Evolutionary conservation across 805 yeast species (phyloP).

Genomic region (Nakazawaea populi): DNA sequence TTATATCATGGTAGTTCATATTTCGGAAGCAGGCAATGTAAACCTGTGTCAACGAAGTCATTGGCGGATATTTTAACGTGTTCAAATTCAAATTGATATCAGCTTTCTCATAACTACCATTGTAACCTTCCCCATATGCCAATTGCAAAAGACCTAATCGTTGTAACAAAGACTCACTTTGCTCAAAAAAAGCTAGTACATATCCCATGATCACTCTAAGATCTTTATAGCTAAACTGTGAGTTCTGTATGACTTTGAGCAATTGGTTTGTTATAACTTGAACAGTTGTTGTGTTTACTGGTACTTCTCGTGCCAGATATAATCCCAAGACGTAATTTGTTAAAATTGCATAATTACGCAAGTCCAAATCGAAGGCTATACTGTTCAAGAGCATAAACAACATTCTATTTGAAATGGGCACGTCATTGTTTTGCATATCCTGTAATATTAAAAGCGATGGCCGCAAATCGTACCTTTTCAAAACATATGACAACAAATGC

Average conservation of each 20-base stretch:
- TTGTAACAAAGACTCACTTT: constrained; percentile 1
- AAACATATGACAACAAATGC: constrained; percentile 5
- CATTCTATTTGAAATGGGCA: constrained; percentile 8
- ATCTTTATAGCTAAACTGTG: constrained; percentile 1
- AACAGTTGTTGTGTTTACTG: not conserved
- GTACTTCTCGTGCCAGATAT: not conserved
- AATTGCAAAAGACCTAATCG: not conserved
- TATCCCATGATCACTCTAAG: constrained; percentile 8
- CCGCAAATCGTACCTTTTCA: constrained; percentile 1
- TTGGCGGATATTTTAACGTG: constrained; percentile 4
- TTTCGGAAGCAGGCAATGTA: constrained; percentile 6
- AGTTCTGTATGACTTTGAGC: constrained; percentile 4
- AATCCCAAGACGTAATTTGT: constrained; percentile 1
- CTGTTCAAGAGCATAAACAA: constrained; percentile 3
- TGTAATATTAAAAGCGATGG: constrained; percentile 4
- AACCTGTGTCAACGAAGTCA: constrained; percentile 1
- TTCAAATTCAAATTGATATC: not conserved
- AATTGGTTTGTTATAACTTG: constrained; percentile 2
- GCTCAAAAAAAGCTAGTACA: not conserved
- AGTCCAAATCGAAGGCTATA: constrained; percentile 1
- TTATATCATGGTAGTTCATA: constrained; percentile 3
- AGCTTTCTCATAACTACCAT: not conserved
- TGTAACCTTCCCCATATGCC: not conserved
- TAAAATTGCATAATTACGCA: constrained; percentile 5
- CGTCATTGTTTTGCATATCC: constrained; percentile 7